phyloP scores from a whole-genome alignment of 73 alveolate genomes.

The Effrenium voratum region DNA sequence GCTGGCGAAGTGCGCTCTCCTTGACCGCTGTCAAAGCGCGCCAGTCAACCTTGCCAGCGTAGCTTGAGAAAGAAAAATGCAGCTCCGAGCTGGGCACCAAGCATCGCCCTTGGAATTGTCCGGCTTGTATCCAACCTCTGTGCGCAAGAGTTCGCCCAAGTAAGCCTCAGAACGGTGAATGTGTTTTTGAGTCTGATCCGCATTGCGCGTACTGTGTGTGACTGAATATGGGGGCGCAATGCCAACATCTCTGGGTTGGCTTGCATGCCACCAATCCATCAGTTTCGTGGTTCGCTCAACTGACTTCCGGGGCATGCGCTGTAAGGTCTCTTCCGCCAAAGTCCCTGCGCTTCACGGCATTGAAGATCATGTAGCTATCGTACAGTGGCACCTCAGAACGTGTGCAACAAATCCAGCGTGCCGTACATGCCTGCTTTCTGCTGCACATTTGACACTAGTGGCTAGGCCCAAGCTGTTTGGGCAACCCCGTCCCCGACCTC shows the following conservation, averaged over 20 bases:
- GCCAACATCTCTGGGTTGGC: no score
- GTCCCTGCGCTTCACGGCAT: conserved; percentile 85
- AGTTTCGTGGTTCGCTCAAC: no score
- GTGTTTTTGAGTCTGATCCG: no score
- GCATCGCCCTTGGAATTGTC: not conserved
- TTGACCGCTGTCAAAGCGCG: not conserved
- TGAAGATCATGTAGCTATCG: conserved; percentile 57
- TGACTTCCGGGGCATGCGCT: no score
- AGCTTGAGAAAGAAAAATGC: not conserved
- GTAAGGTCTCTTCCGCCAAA: conserved; percentile 79
- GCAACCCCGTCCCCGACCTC: conserved; percentile 88
- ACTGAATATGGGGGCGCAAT: no score
- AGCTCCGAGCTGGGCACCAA: not conserved
- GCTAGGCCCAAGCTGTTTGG: conserved; percentile 2
- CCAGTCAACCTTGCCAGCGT: not conserved
- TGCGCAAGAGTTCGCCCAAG: conserved; percentile 38
- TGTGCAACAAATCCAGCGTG: not conserved
- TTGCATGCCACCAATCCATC: no score
- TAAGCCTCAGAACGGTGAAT: no score
- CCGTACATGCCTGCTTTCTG: no score
- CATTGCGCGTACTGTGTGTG: no score
- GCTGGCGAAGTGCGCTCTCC: not conserved
- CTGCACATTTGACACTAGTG: not conserved
- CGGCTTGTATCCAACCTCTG: conserved; percentile 21
- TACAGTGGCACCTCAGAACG: conserved; percentile 34